These are phyloP conservation scores for Kwoniella europaea DNA, from an alignment of 768 basidiomycete species.

Conservation along the genomic window DNA sequence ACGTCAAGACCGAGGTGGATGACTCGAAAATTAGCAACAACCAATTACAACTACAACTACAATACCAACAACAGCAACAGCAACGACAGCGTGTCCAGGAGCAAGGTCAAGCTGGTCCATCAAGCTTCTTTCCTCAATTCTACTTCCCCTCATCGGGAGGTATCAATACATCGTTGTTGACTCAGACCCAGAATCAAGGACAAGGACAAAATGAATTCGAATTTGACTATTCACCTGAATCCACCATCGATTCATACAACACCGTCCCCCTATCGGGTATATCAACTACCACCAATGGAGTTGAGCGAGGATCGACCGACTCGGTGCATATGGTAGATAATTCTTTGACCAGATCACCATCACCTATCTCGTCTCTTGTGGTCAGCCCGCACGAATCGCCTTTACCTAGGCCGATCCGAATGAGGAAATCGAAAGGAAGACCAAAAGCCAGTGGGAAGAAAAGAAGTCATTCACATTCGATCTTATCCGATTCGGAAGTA, in stretches of 20 bases:
- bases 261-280: background rate
- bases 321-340: slow-evolving; percentile 32
- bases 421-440: slow-evolving; percentile 9
- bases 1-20: slow-evolving; percentile 21
- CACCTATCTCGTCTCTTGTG: slow-evolving; percentile 22
- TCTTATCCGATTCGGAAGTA: slow-evolving; percentile 18
- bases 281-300: background rate
- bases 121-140: slow-evolving; percentile 28
- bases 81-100: slow-evolving; percentile 19
- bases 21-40: background rate
- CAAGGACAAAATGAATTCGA: background rate
- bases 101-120: slow-evolving; percentile 27
- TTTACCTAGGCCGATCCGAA: background rate
- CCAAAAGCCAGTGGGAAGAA: slow-evolving; percentile 17
- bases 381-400: slow-evolving; percentile 35
- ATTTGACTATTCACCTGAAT: slow-evolving; percentile 7
- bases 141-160: slow-evolving; percentile 19
- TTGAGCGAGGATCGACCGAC: slow-evolving; percentile 10
- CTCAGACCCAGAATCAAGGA: background rate
- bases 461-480: slow-evolving; percentile 16
- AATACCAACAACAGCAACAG: slow-evolving; percentile 14
- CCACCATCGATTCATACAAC: slow-evolving; percentile 3
- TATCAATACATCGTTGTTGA: slow-evolving; percentile 25
- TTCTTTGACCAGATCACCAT: slow-evolving; percentile 25
- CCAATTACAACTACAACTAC: background rate